Evolutionary conservation across 352 stramenopile genomes (phyloP).

Genomic region (Pythium coloratum): DNA sequence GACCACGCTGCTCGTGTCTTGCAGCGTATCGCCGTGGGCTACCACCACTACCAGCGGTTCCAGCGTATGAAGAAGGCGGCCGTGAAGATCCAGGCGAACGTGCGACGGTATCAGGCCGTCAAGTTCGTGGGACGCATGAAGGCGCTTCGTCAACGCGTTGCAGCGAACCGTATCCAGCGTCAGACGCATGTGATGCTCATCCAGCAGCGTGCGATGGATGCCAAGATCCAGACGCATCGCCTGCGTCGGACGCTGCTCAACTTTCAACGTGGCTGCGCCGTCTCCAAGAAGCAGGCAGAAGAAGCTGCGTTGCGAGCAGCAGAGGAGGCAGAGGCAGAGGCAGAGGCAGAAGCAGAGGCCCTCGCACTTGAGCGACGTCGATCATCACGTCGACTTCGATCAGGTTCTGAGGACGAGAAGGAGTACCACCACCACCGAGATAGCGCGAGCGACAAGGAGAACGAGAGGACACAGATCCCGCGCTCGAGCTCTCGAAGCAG

Average conservation of each 20-base stretch:
- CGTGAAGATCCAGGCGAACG: conserved; percentile 19
- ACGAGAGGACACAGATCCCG: not conserved
- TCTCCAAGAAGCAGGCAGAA: conserved; percentile 17
- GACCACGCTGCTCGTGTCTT: conserved; percentile 25
- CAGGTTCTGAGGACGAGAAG: conserved; percentile 12
- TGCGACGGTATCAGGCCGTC: conserved; percentile 26
- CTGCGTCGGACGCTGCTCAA: conserved; percentile 19
- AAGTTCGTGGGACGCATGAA: conserved; percentile 23
- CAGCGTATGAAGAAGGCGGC: conserved; percentile 17
- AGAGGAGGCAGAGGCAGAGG: conserved; percentile 10
- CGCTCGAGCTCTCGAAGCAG: not conserved
- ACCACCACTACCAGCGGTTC: conserved; percentile 20
- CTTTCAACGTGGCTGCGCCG: conserved; percentile 20
- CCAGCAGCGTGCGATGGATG: conserved; percentile 21
- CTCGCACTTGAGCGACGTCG: not conserved
- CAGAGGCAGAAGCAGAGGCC: not conserved
- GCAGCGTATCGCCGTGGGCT: conserved; percentile 25
- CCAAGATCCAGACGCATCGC: conserved; percentile 16
- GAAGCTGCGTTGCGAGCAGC: not conserved
- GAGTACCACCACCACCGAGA: not conserved
- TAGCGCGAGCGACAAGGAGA: not conserved
- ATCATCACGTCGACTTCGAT: conserved; percentile 7
- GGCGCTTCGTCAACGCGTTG: conserved; percentile 19
- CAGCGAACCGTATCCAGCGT: conserved; percentile 25
- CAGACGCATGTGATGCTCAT: conserved; percentile 21